Conservation (phyloP, 768 basidiomycete species). For the Clitopilus passeckerianus region DNA sequence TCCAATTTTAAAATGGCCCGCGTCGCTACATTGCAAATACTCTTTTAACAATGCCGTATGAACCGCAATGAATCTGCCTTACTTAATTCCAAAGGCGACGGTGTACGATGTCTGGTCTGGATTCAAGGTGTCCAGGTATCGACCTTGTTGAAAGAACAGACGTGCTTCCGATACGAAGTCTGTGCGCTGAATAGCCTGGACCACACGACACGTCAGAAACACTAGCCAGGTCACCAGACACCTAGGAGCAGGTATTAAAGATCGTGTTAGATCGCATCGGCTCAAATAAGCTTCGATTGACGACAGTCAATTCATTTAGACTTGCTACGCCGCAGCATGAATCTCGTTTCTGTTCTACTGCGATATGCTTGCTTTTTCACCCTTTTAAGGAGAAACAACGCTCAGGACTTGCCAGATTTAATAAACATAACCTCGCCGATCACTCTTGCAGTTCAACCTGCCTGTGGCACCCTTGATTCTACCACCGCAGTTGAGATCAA, state of each 20-base stretch:
- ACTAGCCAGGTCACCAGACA: too few relatives aligned
- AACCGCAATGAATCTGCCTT: not conserved
- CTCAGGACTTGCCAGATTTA: conserved; percentile 15
- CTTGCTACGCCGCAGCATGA: too few relatives aligned
- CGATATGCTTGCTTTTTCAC: too few relatives aligned
- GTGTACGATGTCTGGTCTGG: conserved; percentile 23
- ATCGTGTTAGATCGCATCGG: too few relatives aligned
- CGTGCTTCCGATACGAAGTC: conserved; percentile 22
- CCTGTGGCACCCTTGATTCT: conserved; percentile 18
- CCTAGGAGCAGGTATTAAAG: too few relatives aligned
- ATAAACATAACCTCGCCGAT: conserved; percentile 21
- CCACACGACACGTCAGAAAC: too few relatives aligned
- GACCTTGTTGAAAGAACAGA: conserved; percentile 23
- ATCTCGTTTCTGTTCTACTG: too few relatives aligned
- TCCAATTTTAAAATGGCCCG: conserved; percentile 21
- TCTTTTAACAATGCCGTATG: not conserved
- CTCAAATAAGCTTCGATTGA: too few relatives aligned
- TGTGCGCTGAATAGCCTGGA: conserved; percentile 15
- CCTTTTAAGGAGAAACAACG: not conserved
- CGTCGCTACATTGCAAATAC: conserved; percentile 10
- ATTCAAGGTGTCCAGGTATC: conserved; percentile 19
- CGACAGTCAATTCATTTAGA: too few relatives aligned
- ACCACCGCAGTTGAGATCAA: conserved; percentile 21
- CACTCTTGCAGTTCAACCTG: conserved; percentile 17
- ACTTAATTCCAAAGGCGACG: conserved; percentile 27